phyloP scores from a whole-genome alignment of 441 rosid genomes.

The Populus tomentosa region DNA sequence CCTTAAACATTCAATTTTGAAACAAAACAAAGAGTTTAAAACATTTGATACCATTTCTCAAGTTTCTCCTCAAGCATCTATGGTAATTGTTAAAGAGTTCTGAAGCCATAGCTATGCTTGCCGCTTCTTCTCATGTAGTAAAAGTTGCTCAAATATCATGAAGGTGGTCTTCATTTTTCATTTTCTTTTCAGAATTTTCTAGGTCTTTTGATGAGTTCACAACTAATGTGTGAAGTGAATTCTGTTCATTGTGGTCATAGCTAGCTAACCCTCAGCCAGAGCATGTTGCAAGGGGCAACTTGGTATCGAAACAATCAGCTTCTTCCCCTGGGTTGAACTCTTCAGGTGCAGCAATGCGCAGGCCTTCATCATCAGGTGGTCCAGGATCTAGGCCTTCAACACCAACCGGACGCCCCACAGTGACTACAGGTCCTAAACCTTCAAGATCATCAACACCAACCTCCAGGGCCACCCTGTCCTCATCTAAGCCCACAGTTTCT shows the following conservation, averaged over 20 bases:
- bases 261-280: conserved; percentile 66
- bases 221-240: conserved; percentile 5
- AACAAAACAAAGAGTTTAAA: background rate
- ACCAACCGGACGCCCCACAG: conserved; percentile 71
- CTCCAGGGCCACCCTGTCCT: conserved; percentile 58
- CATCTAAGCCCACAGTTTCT: conserved; percentile 49
- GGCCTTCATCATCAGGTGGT: conserved; percentile 96
- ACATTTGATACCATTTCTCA: background rate
- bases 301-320: conserved; percentile 53
- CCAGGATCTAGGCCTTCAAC: conserved; percentile 89
- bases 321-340: conserved; percentile 72
- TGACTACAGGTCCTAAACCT: conserved; percentile 52
- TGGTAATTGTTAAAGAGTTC: background rate
- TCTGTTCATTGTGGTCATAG: conserved; percentile 35
- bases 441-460: conserved; percentile 87
- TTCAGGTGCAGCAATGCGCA: conserved; percentile 50
- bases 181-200: background rate
- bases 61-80: background rate
- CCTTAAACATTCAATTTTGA: background rate
- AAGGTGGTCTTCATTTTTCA: conserved; percentile 2
- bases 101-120: background rate
- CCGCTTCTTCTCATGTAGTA: background rate
- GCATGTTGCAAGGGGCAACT: conserved; percentile 51
- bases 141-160: background rate
- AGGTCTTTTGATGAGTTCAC: conserved; percentile 12